Evolutionary conservation across 352 stramenopile genomes (phyloP).

Genomic region (Pythium dissimile): DNA sequence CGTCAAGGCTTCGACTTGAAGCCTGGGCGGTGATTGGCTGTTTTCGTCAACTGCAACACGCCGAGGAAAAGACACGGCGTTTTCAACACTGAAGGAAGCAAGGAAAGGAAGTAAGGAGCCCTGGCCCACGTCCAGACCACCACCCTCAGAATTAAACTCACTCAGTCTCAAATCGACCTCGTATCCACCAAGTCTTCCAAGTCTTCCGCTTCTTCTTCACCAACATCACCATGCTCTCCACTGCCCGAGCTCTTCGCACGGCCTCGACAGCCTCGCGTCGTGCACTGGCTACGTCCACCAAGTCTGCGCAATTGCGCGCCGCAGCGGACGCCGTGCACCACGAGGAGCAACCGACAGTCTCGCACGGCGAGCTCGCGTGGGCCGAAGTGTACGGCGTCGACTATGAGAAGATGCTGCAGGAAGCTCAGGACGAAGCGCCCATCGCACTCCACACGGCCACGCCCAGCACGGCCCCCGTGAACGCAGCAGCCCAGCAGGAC

Average conservation of each 20-base stretch:
- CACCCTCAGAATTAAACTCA: neutral
- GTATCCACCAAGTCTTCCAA: neutral
- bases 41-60: conserved; percentile 32
- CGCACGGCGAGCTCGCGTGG: conserved; percentile 59
- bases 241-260: neutral
- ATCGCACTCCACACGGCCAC: conserved; percentile 21
- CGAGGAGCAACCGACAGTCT: conserved; percentile 15
- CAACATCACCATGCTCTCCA: conserved; percentile 10
- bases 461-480: neutral
- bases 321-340: neutral
- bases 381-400: conserved; percentile 76
- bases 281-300: conserved; percentile 13
- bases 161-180: neutral
- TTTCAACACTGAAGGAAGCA: neutral
- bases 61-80: conserved; percentile 32
- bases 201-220: neutral
- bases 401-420: conserved; percentile 63
- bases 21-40: conserved; percentile 16
- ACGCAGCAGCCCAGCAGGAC: conserved; percentile 8
- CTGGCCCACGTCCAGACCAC: neutral
- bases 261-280: conserved; percentile 1
- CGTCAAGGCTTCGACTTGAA: conserved; percentile 19
- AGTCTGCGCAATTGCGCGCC: conserved; percentile 11
- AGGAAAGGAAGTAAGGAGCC: neutral
- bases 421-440: conserved; percentile 55